A percentile compares a stretch with the other conserved stretches of the same genome.
Conservation (phyloP, 1,139 yeast genomes). For the Pichia cactophila region DNA sequence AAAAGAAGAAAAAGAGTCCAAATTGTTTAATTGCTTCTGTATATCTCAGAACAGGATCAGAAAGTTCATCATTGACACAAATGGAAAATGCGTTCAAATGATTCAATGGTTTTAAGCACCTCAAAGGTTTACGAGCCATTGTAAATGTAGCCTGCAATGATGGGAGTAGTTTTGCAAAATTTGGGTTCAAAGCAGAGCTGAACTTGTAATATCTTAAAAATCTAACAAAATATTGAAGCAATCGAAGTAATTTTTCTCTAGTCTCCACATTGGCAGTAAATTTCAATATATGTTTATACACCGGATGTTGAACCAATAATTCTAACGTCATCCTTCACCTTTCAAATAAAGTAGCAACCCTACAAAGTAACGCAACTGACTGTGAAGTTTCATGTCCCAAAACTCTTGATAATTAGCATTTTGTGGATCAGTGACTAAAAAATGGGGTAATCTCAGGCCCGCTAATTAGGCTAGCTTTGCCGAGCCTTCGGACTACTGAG, state of each 20-base stretch:
- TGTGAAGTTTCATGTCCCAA: background rate
- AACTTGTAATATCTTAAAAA: constrained; percentile 36
- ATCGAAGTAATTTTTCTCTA: constrained; percentile 73
- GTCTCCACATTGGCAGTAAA: constrained; percentile 56
- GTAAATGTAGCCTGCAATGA: constrained; percentile 53
- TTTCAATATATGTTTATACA: constrained; percentile 52
- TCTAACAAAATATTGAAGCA: constrained; percentile 75
- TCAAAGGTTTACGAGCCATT: constrained; percentile 72
- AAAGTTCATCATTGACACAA: constrained; percentile 63
- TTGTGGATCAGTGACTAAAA: too few relatives aligned
- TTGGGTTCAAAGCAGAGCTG: constrained; percentile 1
- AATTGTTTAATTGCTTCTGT: constrained; percentile 61
- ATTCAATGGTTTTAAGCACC: constrained; percentile 77
- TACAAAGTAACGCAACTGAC: too few relatives aligned
- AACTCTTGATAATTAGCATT: background rate
- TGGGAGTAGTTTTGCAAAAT: constrained; percentile 3
- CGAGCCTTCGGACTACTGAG: too few relatives aligned
- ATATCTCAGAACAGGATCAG: constrained; percentile 49
- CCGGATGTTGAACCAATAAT: constrained; percentile 66
- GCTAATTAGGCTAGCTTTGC: too few relatives aligned
- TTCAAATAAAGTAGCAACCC: background rate
- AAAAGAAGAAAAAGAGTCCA: constrained; percentile 67
- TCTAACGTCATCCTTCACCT: constrained; percentile 46
- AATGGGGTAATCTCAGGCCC: too few relatives aligned
- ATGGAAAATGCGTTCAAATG: constrained; percentile 66